A percentile compares a stretch with the other conserved stretches of the same genome.
Conservation (phyloP, 78 protist species). For the Dictyostelium firmibasis region DNA sequence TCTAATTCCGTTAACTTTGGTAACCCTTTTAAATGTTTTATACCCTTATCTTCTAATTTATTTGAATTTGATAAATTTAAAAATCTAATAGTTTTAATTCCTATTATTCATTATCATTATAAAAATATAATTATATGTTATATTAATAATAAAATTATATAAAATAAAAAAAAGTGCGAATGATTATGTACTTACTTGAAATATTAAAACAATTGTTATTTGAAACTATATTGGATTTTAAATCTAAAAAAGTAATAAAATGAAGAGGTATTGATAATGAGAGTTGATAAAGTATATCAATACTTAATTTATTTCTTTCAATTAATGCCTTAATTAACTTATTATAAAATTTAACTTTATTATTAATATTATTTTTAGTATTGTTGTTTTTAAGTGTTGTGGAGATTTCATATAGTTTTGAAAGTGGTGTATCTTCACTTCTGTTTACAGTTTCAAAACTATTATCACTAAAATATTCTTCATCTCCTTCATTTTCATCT, state of each 20-base stretch:
- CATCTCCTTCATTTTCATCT: neutral
- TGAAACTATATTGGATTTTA: constrained; percentile 28
- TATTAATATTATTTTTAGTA: neutral
- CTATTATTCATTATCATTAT: too few relatives aligned
- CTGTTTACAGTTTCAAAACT: neutral
- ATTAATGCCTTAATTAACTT: neutral
- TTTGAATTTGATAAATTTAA: constrained; percentile 38
- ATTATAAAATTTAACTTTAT: neutral
- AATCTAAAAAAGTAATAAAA: constrained; percentile 42
- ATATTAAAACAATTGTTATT: neutral
- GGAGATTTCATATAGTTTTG: neutral
- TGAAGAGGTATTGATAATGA: constrained; percentile 57
- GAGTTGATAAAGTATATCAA: neutral
- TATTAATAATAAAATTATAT: neutral
- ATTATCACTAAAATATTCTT: neutral
- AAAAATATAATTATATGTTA: too few relatives aligned
- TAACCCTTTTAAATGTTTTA: neutral
- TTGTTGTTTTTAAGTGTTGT: neutral
- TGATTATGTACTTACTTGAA: constrained; percentile 15
- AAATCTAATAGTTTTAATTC: constrained; percentile 57
- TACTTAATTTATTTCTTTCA: neutral
- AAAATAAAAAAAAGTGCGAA: neutral
- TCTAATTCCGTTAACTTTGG: constrained; percentile 56
- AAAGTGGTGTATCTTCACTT: neutral
- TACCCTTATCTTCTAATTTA: neutral